A percentile compares a stretch with the other conserved stretches of the same genome.
Conservation (phyloP, 2,329 filamentous ascomycete species). For the Colletotrichum ledebouriae region DNA sequence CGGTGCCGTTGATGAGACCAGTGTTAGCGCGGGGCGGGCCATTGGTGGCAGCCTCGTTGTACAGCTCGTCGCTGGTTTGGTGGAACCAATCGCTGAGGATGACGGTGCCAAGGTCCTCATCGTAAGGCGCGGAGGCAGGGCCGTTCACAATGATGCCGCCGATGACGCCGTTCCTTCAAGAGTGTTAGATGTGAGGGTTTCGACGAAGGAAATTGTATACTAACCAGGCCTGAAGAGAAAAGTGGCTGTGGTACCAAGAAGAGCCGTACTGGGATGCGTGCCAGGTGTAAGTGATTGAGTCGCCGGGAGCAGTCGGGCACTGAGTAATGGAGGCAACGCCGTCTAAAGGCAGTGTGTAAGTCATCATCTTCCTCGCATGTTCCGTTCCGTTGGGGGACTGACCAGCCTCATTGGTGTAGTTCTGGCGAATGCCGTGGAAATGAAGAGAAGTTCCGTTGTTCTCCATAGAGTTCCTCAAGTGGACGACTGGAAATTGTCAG, state of each 20-base stretch:
- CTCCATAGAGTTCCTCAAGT: constrained; percentile 63
- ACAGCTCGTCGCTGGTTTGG: constrained; percentile 55
- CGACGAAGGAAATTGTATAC: neutral
- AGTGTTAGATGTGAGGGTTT: constrained; percentile 44
- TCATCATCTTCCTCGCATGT: no score
- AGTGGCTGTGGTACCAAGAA: constrained; percentile 74
- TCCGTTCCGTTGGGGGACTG: no score
- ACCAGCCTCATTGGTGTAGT: constrained; percentile 63
- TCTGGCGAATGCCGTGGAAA: constrained; percentile 72
- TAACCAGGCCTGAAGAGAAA: constrained; percentile 61
- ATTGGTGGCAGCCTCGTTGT: constrained; percentile 44
- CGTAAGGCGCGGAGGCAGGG: constrained; percentile 69
- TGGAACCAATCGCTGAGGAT: constrained; percentile 72
- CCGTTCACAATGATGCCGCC: constrained; percentile 74
- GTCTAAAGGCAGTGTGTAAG: constrained; percentile 47
- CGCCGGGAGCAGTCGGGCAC: constrained; percentile 65
- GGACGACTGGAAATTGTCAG: constrained; percentile 52
- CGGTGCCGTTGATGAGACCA: constrained; percentile 60
- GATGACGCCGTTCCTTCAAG: constrained; percentile 59
- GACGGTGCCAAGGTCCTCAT: constrained; percentile 72
- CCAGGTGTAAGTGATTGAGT: constrained; percentile 69
- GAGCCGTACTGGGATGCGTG: constrained; percentile 67
- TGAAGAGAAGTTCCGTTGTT: constrained; percentile 66
- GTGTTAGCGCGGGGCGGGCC: constrained; percentile 58
- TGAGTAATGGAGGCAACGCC: constrained; percentile 66